These are phyloP conservation scores for Aegilops longissima DNA, from an alignment of 176 grass and related monocot genomes.

Conservation along the genomic window DNA sequence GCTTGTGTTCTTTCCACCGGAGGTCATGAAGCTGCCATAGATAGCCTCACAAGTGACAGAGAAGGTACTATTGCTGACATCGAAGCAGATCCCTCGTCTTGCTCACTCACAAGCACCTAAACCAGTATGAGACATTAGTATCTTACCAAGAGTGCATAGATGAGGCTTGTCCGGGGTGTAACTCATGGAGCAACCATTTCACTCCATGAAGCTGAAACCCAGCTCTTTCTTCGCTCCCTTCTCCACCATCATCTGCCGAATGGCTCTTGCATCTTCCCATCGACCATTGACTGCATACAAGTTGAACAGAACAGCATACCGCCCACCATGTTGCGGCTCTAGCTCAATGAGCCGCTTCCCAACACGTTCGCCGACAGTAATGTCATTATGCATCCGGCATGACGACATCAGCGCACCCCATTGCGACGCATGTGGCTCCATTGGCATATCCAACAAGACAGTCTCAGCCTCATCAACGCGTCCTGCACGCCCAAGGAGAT, in stretches of 20 bases:
- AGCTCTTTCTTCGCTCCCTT: conserved; percentile 51
- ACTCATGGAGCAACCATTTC: conserved; percentile 33
- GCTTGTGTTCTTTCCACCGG: not conserved
- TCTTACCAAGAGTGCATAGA: not conserved
- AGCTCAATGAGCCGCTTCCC: conserved; percentile 60
- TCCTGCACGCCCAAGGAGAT: conserved; percentile 56
- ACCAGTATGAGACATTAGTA: not conserved
- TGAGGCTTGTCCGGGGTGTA: not conserved
- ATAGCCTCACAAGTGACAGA: not conserved
- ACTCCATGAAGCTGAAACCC: conserved; percentile 56
- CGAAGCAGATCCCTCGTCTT: not conserved
- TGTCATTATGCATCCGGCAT: conserved; percentile 43
- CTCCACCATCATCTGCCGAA: conserved; percentile 49
- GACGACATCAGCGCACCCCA: conserved; percentile 75
- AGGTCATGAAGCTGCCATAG: not conserved
- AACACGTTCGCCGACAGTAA: conserved; percentile 45
- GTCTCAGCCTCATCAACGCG: conserved; percentile 47
- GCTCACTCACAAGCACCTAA: not conserved
- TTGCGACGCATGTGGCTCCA: conserved; percentile 62
- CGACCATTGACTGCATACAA: conserved; percentile 53
- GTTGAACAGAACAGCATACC: conserved; percentile 60
- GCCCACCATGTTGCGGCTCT: conserved; percentile 60
- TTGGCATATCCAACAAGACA: conserved; percentile 62
- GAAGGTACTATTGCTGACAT: not conserved
- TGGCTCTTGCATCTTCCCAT: conserved; percentile 45